Evolutionary conservation across 1,284 basidiomycete species (phyloP), one percentile per base, ranked within the genome.

Genomic region (Chalciporus sp.): DNA sequence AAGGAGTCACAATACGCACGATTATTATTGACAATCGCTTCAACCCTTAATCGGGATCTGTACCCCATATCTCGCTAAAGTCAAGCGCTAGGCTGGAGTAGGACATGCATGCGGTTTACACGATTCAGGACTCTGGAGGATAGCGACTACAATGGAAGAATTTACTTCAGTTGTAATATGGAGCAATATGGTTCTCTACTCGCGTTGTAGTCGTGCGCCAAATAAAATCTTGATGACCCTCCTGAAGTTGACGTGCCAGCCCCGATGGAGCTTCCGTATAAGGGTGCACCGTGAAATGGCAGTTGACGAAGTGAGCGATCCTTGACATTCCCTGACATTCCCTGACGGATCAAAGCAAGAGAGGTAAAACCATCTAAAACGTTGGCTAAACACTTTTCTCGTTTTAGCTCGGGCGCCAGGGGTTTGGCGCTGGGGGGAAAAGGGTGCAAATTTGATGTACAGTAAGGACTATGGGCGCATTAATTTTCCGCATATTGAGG

Each of bases 291-390:
- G 49, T 47, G 53, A 56, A 47, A 52, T 46, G 19, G 49, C 51
- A 52, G 56, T 39, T 42, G 53, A 53, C 23, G 42, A 58, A 57
- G 48, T 47, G 52, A 53, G 61, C 43, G 26, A 52, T 67, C 65
- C 23, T 6, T 23, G 23, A 23, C 23, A 23, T 23, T 23, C 23
- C 23, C 23, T 23, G n/a, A n/a, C n/a, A 23, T 23, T 23, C 23
- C 54, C 67, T 65, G 61, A 66, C 63, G 65, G 63, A 65, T 69
- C 64, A 69, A 62, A 57, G 20, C 42, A 42, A 53, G 43, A 58
- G 51, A 49, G 37, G 23, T 27, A 56, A 42, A 47, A 51, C 50
- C 47, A 56, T 23, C 39, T 44, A 53, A 53, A 46, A 47, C 41
- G 23, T 37, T 46, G 48, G 29, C 51, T 46, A 52, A 48, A 52